These are phyloP conservation scores for Cornus kousa DNA, from an alignment of 148 eudicot genomes.

Conservation along the genomic window DNA sequence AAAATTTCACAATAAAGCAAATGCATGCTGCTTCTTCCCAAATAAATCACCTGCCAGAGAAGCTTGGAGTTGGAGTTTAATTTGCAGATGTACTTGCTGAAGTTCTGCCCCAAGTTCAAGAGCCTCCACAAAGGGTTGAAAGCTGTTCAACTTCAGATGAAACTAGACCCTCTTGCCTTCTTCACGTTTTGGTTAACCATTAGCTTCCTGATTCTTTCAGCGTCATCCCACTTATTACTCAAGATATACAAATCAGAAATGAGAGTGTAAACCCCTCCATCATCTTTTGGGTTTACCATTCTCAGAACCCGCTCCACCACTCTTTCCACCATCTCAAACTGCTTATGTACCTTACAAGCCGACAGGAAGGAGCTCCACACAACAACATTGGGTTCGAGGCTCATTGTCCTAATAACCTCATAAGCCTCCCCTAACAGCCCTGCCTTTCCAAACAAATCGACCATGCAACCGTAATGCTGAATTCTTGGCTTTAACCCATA, in stretches of 20 bases:
- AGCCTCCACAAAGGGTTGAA: background rate
- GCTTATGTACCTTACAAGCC: conserved; percentile 44
- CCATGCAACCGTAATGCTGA: conserved; percentile 50
- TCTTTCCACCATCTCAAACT: conserved; percentile 41
- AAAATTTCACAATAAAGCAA: no score
- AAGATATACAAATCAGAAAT: conserved; percentile 34
- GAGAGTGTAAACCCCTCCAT: conserved; percentile 45
- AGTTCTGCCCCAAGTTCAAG: background rate
- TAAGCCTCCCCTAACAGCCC: conserved; percentile 38
- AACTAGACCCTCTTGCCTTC: conserved; percentile 42
- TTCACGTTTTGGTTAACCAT: conserved; percentile 37
- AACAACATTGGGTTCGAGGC: conserved; percentile 32
- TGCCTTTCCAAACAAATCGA: conserved; percentile 47
- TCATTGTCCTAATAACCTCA: conserved; percentile 38
- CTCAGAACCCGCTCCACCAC: conserved; percentile 35
- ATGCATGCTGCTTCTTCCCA: no score
- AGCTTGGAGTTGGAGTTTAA: background rate
- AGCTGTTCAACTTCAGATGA: conserved; percentile 16
- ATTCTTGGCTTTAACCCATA: conserved; percentile 33
- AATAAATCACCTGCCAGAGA: background rate
- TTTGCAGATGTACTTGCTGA: background rate
- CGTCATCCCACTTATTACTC: conserved; percentile 38
- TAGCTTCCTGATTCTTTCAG: conserved; percentile 36
- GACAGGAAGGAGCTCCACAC: conserved; percentile 47
- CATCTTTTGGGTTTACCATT: conserved; percentile 28